Conservation (phyloP, 169 alveolate species). For the Eimeria sp. region DNA sequence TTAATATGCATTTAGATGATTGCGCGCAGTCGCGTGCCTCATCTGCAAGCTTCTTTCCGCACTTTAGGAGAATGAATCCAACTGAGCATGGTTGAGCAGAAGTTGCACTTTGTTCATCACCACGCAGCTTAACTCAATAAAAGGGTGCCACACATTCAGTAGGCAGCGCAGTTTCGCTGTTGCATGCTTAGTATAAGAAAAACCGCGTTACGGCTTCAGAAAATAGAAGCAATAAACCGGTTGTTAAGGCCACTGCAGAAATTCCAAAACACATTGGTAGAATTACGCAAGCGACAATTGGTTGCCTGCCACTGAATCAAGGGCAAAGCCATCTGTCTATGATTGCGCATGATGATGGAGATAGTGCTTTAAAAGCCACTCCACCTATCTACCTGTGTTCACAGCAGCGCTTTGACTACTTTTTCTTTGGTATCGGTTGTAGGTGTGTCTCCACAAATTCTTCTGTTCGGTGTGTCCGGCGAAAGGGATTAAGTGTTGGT, state of each 20-base stretch:
- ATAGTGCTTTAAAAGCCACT: neutral
- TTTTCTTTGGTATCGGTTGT: neutral
- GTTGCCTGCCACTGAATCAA: neutral
- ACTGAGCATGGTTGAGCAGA: neutral
- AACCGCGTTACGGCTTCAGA: neutral
- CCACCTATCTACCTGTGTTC: neutral
- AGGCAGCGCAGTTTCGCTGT: neutral
- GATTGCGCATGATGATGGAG: neutral
- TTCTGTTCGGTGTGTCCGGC: slow-evolving; percentile 10
- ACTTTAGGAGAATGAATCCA: neutral
- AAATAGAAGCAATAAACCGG: neutral
- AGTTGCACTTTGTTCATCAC: neutral
- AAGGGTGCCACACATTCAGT: neutral
- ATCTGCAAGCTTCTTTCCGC: neutral
- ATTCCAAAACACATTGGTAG: neutral
- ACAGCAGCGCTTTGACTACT: neutral
- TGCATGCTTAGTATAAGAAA: neutral
- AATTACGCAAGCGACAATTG: neutral
- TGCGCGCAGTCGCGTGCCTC: neutral
- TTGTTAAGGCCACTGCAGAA: neutral
- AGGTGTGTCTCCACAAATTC: neutral
- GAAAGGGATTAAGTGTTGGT: slow-evolving; percentile 39
- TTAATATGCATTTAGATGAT: neutral
- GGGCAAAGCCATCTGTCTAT: neutral
- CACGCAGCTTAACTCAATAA: neutral